Evolutionary conservation across 441 rosid species (phyloP), one percentile per base, ranked within the genome.

Genomic region (Capsella rubella): DNA sequence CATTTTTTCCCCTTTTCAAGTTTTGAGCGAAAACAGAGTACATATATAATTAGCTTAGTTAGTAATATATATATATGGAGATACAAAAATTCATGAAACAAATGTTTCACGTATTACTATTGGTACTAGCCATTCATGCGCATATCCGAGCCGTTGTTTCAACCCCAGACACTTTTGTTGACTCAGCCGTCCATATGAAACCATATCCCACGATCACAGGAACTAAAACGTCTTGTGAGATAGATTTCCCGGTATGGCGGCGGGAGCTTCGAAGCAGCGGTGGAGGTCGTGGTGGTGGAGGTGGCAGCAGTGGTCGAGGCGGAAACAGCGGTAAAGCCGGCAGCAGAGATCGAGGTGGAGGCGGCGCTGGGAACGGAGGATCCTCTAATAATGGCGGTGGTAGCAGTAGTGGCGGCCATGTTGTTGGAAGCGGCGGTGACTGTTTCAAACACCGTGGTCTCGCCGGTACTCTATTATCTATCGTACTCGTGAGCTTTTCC

Each of bases 201-300:
- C 59, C 37, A 15, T 27, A 27, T 37, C 35, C 50, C 50, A 45
- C 18, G 18, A 16, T 49, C 51, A 14, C 56, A 60, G 53, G 9
- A 34, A 3, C 3, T 14, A 54, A n/a, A 31, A 29, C 59, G 18
- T 29, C 3, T 54, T 54, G 37, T 14, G 28, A 53, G 9, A 40
- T 13, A 0, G 60, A 66, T 37, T 8, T 18, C 28, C 62, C 39
- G 7, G 12, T 60, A 16, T 58, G 67, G 72, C 67, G 67, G n/a
- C 67, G 78, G 31, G 78, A 67, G 37, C 67, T 74, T 18, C 61
- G 34, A 47, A 21, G 78, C 21, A 51, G 78, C 15, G 58, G 77
- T 31, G 71, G 76, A 8, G 32, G 73, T 1, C 14, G 64, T 8
- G 1, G 63, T 7, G 64, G 73, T 16, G 46, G 72, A 1, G 40